These are phyloP conservation scores for Arthromyces matolae DNA, from an alignment of 768 basidiomycete species.

Conservation along the genomic window DNA sequence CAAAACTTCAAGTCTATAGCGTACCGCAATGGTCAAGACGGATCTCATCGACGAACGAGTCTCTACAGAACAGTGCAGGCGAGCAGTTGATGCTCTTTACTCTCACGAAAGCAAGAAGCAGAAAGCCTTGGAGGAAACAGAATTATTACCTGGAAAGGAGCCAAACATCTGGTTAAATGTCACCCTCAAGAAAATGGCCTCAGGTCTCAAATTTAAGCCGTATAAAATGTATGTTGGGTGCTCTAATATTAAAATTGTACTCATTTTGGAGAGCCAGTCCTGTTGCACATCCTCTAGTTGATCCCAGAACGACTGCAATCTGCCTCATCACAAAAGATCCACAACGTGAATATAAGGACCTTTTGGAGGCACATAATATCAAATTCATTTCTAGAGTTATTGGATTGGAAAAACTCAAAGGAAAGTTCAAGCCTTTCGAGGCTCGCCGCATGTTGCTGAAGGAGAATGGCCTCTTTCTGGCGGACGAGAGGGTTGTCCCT, in stretches of 20 bases:
- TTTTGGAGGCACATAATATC: slow-evolving; percentile 72
- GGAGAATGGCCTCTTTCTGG: slow-evolving; percentile 90
- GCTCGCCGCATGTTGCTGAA: slow-evolving; percentile 78
- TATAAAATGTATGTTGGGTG: slow-evolving; percentile 65
- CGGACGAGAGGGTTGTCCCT: slow-evolving; percentile 88
- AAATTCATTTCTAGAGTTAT: slow-evolving; percentile 91
- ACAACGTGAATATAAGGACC: slow-evolving; percentile 93
- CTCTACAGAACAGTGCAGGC: slow-evolving; percentile 66
- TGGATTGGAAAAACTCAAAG: slow-evolving; percentile 87
- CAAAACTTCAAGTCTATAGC: background rate
- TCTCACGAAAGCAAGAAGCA: slow-evolving; percentile 64
- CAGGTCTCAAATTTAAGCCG: slow-evolving; percentile 76
- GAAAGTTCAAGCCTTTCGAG: slow-evolving; percentile 86
- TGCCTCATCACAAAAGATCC: slow-evolving; percentile 96
- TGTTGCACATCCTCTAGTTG: slow-evolving; percentile 76
- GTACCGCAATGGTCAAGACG: slow-evolving; percentile 46
- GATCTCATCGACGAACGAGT: slow-evolving; percentile 70
- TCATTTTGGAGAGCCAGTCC: slow-evolving; percentile 42
- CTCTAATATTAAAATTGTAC: background rate
- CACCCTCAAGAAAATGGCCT: slow-evolving; percentile 77
- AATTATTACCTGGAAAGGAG: slow-evolving; percentile 75
- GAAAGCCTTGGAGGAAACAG: slow-evolving; percentile 61
- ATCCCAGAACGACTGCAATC: slow-evolving; percentile 74
- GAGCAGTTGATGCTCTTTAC: slow-evolving; percentile 77
- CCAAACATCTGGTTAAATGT: slow-evolving; percentile 88